These are phyloP conservation scores for Akanthomyces muscarius DNA, from an alignment of 2,329 filamentous ascomycete species.

Conservation along the genomic window DNA sequence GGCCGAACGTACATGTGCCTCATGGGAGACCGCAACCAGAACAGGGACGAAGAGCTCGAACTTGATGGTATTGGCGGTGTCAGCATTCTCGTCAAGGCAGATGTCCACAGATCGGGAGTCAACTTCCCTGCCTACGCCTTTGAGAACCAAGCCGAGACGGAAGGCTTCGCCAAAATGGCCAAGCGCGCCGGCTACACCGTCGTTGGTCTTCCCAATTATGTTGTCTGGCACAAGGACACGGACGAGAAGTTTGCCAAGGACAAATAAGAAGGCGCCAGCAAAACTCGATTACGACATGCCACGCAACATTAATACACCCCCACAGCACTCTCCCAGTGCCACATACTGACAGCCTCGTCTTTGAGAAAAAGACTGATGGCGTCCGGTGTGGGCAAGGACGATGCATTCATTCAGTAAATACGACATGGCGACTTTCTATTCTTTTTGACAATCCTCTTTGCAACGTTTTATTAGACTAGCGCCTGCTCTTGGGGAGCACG, in stretches of 20 bases:
- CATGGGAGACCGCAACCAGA: slow-evolving; percentile 87
- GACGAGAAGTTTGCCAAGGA: slow-evolving; percentile 84
- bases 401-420: slow-evolving; percentile 12
- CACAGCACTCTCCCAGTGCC: background rate
- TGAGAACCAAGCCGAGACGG: slow-evolving; percentile 97
- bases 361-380: slow-evolving; percentile 3
- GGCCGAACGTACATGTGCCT: slow-evolving; percentile 83
- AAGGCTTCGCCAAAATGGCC: slow-evolving; percentile 98
- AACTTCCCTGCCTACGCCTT: slow-evolving; percentile 97
- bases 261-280: slow-evolving; percentile 32
- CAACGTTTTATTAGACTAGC: slow-evolving; percentile 13
- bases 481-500: background rate
- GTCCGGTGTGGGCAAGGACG: background rate
- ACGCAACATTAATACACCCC: background rate
- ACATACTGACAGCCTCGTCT: slow-evolving; percentile 1
- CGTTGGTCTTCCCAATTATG: slow-evolving; percentile 89
- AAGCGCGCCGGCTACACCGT: slow-evolving; percentile 93
- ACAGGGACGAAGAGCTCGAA: slow-evolving; percentile 88
- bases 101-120: slow-evolving; percentile 96
- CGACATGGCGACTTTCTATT: slow-evolving; percentile 8
- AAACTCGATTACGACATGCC: slow-evolving; percentile 2
- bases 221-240: slow-evolving; percentile 98
- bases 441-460: background rate
- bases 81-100: slow-evolving; percentile 95
- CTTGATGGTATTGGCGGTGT: slow-evolving; percentile 96